Percentiles rank a stretch among this genome's conserved stretches.
These are phyloP conservation scores for Strobilomyces dryophilus DNA, from an alignment of 768 basidiomycete species.

Conservation along the genomic window DNA sequence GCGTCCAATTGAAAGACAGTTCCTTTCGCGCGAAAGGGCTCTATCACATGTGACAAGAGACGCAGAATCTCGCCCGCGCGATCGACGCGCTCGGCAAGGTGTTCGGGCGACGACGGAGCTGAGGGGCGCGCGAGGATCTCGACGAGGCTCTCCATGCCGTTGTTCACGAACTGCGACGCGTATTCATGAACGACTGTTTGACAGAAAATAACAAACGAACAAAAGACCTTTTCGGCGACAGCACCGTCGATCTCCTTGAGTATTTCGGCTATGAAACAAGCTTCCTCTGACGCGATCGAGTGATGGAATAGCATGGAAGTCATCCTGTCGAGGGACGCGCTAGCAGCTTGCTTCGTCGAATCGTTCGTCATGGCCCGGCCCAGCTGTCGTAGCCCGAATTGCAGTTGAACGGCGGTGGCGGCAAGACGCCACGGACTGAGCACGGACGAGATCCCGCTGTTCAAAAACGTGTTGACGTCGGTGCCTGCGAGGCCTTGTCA, in stretches of 20 bases:
- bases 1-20: constrained; percentile 48
- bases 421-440: constrained; percentile 83
- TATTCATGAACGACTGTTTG: background rate
- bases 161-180: constrained; percentile 61
- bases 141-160: constrained; percentile 62
- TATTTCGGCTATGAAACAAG: constrained; percentile 82
- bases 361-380: constrained; percentile 64
- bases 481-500: constrained; percentile 16
- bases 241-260: constrained; percentile 60
- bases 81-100: constrained; percentile 40
- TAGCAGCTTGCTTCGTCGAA: constrained; percentile 46
- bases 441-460: constrained; percentile 60
- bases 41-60: constrained; percentile 62
- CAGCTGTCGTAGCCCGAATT: constrained; percentile 70
- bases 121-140: constrained; percentile 44
- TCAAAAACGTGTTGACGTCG: constrained; percentile 47
- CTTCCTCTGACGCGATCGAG: constrained; percentile 73
- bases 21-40: constrained; percentile 52
- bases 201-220: background rate
- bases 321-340: constrained; percentile 60
- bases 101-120: constrained; percentile 21
- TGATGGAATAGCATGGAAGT: constrained; percentile 66
- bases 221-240: constrained; percentile 62
- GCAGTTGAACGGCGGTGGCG: constrained; percentile 75
- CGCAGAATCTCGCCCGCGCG: constrained; percentile 67